Percentiles rank a stretch among this genome's conserved stretches.
Evolutionary conservation across 768 basidiomycete species (phyloP).

Genomic region (Chalciporus pseudorubinellus): DNA sequence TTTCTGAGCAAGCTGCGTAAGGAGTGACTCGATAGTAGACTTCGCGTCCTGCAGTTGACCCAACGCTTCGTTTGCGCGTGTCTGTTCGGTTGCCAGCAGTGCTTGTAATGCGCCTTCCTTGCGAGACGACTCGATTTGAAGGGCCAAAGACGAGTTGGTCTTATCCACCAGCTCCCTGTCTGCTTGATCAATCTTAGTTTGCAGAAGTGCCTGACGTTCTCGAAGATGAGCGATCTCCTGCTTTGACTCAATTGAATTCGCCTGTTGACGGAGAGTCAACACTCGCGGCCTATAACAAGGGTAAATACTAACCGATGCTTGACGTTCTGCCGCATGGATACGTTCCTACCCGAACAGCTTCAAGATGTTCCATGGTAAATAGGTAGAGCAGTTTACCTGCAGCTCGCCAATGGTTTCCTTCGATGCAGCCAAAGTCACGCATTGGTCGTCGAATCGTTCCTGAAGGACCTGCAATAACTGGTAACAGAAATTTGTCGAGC

Average conservation of each 20-base stretch:
- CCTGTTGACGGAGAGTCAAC: conserved; percentile 14
- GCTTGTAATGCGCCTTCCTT: conserved; percentile 26
- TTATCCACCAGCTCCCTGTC: conserved; percentile 11
- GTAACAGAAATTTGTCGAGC: background rate
- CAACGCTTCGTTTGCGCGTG: conserved; percentile 18
- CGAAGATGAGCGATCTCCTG: conserved; percentile 17
- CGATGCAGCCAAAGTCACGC: conserved; percentile 48
- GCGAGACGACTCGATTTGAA: conserved; percentile 24
- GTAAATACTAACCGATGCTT: conserved; percentile 15
- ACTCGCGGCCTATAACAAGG: background rate
- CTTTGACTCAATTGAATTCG: conserved; percentile 10
- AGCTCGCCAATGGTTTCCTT: conserved; percentile 55
- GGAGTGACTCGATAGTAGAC: conserved; percentile 19
- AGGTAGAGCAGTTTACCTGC: conserved; percentile 34
- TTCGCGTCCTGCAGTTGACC: conserved; percentile 19
- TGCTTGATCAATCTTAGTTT: conserved; percentile 12
- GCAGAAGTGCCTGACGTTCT: conserved; percentile 22
- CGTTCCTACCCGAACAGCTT: conserved; percentile 19
- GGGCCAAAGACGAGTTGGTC: conserved; percentile 6
- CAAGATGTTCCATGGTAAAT: background rate
- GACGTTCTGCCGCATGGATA: conserved; percentile 18
- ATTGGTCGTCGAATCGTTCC: conserved; percentile 60
- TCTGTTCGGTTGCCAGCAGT: conserved; percentile 24
- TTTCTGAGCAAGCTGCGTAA: conserved; percentile 20
- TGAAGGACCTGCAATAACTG: conserved; percentile 42